phyloP scores from a whole-genome alignment of 345 rosid genomes.

The Brassica juncea region DNA sequence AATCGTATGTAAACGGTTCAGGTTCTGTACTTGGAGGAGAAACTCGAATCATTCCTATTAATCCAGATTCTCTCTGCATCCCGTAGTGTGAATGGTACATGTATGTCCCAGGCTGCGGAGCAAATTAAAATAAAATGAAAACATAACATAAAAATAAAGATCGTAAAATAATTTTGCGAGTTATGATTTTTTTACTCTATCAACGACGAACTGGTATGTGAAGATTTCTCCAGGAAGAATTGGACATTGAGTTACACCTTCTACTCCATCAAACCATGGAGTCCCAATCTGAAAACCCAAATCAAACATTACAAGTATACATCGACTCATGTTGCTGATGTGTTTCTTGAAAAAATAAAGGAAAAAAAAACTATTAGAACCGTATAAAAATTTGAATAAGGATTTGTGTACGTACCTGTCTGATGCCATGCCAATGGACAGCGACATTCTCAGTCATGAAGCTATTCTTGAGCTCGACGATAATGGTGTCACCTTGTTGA shows the following conservation, averaged over 20 bases:
- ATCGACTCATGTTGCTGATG: not conserved
- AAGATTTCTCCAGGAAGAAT: conserved; percentile 69
- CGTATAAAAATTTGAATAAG: not conserved
- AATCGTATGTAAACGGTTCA: conserved; percentile 65
- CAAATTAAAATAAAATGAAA: not conserved
- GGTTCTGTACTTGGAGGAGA: conserved; percentile 44
- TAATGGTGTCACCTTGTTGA: conserved; percentile 61
- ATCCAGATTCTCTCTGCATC: conserved; percentile 75
- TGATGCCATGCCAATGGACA: conserved; percentile 83
- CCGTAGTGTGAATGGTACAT: conserved; percentile 79
- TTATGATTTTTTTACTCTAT: conserved; percentile 49
- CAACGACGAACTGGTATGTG: conserved; percentile 63
- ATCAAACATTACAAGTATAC: not conserved
- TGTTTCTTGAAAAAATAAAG: not conserved
- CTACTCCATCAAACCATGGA: conserved; percentile 78
- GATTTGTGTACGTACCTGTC: conserved; percentile 41
- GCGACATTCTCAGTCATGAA: conserved; percentile 61
- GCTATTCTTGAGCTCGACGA: conserved; percentile 68
- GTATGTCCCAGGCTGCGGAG: conserved; percentile 66
- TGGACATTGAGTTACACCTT: conserved; percentile 75
- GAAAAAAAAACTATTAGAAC: not conserved
- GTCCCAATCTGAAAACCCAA: conserved; percentile 52
- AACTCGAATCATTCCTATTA: conserved; percentile 69
- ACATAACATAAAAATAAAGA: not conserved
- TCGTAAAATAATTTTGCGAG: not conserved